Conservation (phyloP, 768 basidiomycete genomes). For the Hortiboletus campestris region DNA sequence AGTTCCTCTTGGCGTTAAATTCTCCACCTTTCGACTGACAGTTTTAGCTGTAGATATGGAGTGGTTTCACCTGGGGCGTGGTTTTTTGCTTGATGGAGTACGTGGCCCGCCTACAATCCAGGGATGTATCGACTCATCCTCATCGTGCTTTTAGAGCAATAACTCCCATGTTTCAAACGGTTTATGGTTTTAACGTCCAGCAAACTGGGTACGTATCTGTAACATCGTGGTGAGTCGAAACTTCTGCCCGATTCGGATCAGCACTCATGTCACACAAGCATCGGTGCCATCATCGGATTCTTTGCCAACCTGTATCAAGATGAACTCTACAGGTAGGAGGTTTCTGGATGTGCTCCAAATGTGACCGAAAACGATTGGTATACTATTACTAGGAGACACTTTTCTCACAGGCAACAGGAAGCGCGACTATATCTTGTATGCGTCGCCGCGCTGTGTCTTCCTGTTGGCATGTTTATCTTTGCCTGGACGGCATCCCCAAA, state of each 20-base stretch:
- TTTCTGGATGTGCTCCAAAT: not conserved
- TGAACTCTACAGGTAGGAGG: constrained; percentile 41
- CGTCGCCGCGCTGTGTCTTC: constrained; percentile 51
- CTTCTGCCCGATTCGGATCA: not conserved
- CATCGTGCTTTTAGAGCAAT: constrained; percentile 42
- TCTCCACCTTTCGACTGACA: not conserved
- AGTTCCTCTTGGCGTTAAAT: constrained; percentile 17
- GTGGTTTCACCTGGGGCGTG: constrained; percentile 73
- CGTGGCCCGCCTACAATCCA: not conserved
- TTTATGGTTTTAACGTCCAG: constrained; percentile 62
- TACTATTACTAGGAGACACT: constrained; percentile 22
- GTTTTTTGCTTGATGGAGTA: constrained; percentile 65
- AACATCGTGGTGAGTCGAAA: constrained; percentile 44
- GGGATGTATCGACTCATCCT: not conserved
- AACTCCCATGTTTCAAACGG: constrained; percentile 48
- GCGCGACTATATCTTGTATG: constrained; percentile 59
- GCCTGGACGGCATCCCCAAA: constrained; percentile 60
- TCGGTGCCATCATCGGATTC: constrained; percentile 50
- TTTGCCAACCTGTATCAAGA: constrained; percentile 47
- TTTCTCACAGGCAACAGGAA: constrained; percentile 40
- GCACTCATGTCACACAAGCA: constrained; percentile 32
- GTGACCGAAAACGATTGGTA: constrained; percentile 15
- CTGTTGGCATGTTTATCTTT: constrained; percentile 63
- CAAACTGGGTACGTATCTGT: constrained; percentile 58
- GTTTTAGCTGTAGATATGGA: constrained; percentile 48